These are phyloP conservation scores for Agaricus bisporus DNA, from an alignment of 768 basidiomycete genomes.

Conservation along the genomic window DNA sequence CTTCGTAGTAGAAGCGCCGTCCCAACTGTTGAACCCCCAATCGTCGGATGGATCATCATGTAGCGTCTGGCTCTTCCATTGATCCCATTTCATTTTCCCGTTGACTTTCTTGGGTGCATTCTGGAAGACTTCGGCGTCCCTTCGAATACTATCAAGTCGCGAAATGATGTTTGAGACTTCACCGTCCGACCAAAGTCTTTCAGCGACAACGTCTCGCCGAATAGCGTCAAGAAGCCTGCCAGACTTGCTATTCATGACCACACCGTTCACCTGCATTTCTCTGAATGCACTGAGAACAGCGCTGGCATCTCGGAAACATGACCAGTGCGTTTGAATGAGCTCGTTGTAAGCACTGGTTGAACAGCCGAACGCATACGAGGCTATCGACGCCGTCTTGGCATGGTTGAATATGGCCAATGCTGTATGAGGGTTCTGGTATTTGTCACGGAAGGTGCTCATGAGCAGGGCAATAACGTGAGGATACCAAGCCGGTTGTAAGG, in stretches of 20 bases:
- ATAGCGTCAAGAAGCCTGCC: conserved; percentile 55
- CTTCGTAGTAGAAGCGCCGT: conserved; percentile 1
- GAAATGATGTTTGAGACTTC: conserved; percentile 27
- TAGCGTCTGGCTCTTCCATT: conserved; percentile 40
- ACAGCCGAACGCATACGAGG: conserved; percentile 87
- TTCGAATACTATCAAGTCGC: conserved; percentile 7
- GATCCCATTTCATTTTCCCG: conserved; percentile 23
- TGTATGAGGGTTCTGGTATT: conserved; percentile 72
- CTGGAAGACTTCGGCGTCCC: conserved; percentile 2
- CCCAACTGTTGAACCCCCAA: conserved; percentile 39
- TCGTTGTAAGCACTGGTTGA: conserved; percentile 87
- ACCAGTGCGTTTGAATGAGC: conserved; percentile 81
- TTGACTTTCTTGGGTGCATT: neutral
- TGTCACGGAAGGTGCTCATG: conserved; percentile 74
- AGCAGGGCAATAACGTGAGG: conserved; percentile 71
- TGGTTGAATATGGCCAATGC: conserved; percentile 80
- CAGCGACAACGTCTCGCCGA: conserved; percentile 54
- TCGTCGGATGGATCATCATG: conserved; percentile 26
- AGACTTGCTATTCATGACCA: conserved; percentile 58
- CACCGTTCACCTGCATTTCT: conserved; percentile 81
- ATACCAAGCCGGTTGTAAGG: conserved; percentile 60
- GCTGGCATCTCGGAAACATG: conserved; percentile 71
- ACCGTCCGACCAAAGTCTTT: conserved; percentile 49
- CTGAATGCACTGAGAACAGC: conserved; percentile 68
- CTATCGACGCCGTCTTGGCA: conserved; percentile 65